Base-by-base conservation (phyloP, 495 filamentous ascomycete species). In the Glonium stellatum region DNA sequence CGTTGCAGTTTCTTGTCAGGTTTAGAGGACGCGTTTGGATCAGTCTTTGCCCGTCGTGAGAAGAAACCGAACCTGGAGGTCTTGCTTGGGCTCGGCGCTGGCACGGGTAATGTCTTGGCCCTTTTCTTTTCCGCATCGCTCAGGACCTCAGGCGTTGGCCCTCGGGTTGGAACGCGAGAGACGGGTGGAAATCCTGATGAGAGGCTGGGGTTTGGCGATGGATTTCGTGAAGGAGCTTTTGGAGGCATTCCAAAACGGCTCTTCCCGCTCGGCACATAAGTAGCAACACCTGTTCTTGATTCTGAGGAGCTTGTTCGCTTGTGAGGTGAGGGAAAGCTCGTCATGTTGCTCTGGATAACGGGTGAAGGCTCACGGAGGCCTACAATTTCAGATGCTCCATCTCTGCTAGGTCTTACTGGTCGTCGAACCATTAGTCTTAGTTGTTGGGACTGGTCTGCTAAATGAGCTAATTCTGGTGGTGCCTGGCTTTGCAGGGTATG, bases 331-430 rank as follows among this genome's bases (percentile, higher is more conserved):
- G 46, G 78, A 68, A 77, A 68, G 27, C 42, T 64, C 11, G 80
- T 71, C 18, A 95, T 73, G 68, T 92, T 92, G 72, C 88, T 92
- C 51, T 87, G 87, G 23, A 95, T 84, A 25, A 95, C 73, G 15
- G 87, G 84, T 11, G 85, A 82, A 5, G 83, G 77, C 9, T 82
- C 79, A 41, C 81, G 72, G 19, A 79, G 71, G 44, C 81, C 78
- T 31, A 81, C 74, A 47, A 95, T 77, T 54, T 84, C 82, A 48
- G 85, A 79, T 1, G 87, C 88, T 10, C 89, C 89, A 62, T 93
- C 85, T 78, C 92, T 79, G 68, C 89, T 97, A 5, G 91, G 91
- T 58, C 91, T 62, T 0, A 37, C 22, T 1, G 75, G 74, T 41
- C 63, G 56, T 22, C 61, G 55, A 18, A 67, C 44, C n/a, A 61